Base-by-base conservation (phyloP, 2,329 filamentous ascomycete species). In the Cytospora paraplurivora region DNA sequence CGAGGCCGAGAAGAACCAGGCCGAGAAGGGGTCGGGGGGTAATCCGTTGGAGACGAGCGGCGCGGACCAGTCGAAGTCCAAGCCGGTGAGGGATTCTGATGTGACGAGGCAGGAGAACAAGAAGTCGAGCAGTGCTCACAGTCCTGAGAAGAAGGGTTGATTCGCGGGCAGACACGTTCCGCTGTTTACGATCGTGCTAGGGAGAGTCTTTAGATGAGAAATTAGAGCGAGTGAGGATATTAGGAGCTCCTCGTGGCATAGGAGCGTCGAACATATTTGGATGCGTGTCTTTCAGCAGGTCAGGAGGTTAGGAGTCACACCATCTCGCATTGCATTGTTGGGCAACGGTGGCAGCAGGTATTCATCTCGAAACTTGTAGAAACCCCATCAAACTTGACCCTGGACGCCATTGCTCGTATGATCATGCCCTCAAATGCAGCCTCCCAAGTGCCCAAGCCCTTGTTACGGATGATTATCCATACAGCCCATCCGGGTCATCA, bases 1-100 rank as follows among this genome's bases (percentile, higher is more conserved):
- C 0, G 88, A 92, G 72, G 71, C 76, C 27, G 84, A 86, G 75
- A 83, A 78, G 68, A 67, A 76, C 7, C 69, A 75, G 35, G 79
- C 79, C 10, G 76, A 72, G 7, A 71, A 77, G 35, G 78, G 59
- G 59, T 67, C 63, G 69, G 68, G 69, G 67, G 68, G 72, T 54
- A 74, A 73, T 68, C 68, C 77, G 41, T 71, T 85, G 17, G 71
- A 81, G 7, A 71, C 72, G 13, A 81, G 77, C 69, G 77, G 79
- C 12, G 78, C 82, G 47, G 78, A 83, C 70, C 72, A 77, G 68
- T 73, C 74, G 7, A 69, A 82, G 19, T 80, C 78, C 33, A 76
- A 74, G 68, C 72, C 76, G 7, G 72, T 73, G 62, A 75, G 74
- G 7, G 72, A 73, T 62, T 75, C 77, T 64, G 71, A 71, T 1